phyloP scores from a whole-genome alignment of 129 eudicot species.

The Silybum marianum region DNA sequence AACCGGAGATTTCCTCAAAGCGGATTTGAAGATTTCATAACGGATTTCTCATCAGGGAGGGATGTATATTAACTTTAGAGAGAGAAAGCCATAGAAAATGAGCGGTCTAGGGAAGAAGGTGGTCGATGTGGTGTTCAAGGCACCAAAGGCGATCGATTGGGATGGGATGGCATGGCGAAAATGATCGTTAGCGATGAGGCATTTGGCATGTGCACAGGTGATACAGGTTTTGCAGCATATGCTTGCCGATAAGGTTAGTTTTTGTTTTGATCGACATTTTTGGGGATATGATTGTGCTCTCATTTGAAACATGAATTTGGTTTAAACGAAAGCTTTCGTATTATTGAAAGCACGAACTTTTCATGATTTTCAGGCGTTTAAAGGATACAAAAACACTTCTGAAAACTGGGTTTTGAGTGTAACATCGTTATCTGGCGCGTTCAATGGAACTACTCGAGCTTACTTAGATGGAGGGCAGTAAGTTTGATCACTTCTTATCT shows the following conservation, averaged over 20 bases:
- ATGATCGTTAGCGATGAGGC: too few species aligned
- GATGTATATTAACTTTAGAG: too few species aligned
- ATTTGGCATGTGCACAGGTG: conserved; percentile 95
- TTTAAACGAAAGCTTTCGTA: neutral
- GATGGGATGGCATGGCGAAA: too few species aligned
- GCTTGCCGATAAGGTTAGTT: conserved; percentile 88
- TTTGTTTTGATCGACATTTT: neutral
- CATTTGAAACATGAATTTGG: neutral
- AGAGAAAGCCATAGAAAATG: too few species aligned
- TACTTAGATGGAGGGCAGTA: conserved; percentile 96
- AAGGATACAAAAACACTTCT: conserved; percentile 70
- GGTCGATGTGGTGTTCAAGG: too few species aligned
- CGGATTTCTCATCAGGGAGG: too few species aligned
- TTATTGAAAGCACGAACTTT: neutral
- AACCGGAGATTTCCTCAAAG: too few species aligned
- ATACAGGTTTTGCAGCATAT: conserved; percentile 87
- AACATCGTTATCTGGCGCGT: conserved; percentile 90
- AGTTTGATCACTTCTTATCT: conserved; percentile 35
- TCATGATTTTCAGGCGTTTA: conserved; percentile 63
- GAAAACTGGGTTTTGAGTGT: conserved; percentile 89
- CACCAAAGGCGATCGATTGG: too few species aligned
- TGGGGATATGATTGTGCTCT: too few species aligned
- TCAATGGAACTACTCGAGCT: conserved; percentile 92
- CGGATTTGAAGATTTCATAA: too few species aligned
- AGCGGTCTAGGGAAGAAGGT: too few species aligned